phyloP scores from a whole-genome alignment of 169 alveolate species.

The Plasmodium adleri region DNA sequence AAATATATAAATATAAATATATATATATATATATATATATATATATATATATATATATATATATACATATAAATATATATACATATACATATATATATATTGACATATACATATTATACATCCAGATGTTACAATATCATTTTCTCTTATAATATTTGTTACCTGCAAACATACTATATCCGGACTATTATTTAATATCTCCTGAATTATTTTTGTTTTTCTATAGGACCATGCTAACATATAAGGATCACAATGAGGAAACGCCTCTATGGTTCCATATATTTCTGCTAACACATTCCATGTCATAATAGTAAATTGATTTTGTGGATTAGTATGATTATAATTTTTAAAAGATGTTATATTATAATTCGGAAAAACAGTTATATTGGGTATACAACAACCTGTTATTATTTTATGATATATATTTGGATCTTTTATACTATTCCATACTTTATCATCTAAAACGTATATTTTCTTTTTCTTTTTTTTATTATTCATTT shows the following conservation, averaged over 20 bases:
- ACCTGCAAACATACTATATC: conserved; percentile 86
- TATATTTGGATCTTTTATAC: conserved; percentile 74
- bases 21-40: background rate
- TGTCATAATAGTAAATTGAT: conserved; percentile 81
- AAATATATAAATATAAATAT: background rate
- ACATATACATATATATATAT: no score
- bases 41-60: no score
- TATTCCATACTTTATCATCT: conserved; percentile 73
- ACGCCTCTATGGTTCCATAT: conserved; percentile 85
- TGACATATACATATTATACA: no score
- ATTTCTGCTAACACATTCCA: conserved; percentile 87
- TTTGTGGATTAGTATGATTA: conserved; percentile 21
- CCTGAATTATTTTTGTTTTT: conserved; percentile 85
- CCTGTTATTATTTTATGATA: conserved; percentile 81
- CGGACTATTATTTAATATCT: conserved; percentile 82
- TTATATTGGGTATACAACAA: conserved; percentile 81
- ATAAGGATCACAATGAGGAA: conserved; percentile 88
- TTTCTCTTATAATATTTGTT: background rate
- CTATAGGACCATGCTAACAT: conserved; percentile 88
- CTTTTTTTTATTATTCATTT: conserved; percentile 20
- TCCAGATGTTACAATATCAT: no score
- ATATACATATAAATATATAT: no score
- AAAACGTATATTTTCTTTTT: conserved; percentile 65
- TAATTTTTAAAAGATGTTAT: conserved; percentile 54
- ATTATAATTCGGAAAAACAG: conserved; percentile 54